Percentiles rank a stretch among this genome's conserved stretches.
Conservation (phyloP, 371 early-diverging fungal species). For the Conidiobolus incongruus region DNA sequence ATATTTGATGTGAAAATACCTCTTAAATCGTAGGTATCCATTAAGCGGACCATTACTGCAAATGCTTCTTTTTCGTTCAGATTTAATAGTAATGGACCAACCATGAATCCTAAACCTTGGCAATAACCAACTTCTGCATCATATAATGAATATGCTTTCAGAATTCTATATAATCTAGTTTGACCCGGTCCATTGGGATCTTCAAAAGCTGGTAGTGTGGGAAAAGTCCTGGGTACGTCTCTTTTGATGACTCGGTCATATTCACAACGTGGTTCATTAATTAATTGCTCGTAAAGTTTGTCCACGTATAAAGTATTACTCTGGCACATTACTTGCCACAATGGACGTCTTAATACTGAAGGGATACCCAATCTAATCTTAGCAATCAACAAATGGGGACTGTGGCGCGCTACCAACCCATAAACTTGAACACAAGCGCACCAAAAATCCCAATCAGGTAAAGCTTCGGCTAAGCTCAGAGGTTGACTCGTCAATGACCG, state of each 20-base stretch:
- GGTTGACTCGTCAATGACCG: too few relatives aligned
- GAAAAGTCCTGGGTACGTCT: slow-evolving; percentile 83
- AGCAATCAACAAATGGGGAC: slow-evolving; percentile 31
- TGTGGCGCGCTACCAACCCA: slow-evolving; percentile 26
- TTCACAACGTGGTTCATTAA: slow-evolving; percentile 48
- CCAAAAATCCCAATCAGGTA: slow-evolving; percentile 79
- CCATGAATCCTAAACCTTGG: slow-evolving; percentile 88
- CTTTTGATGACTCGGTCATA: slow-evolving; percentile 76
- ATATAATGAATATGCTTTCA: slow-evolving; percentile 78
- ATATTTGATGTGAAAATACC: slow-evolving; percentile 8
- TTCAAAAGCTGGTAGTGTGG: slow-evolving; percentile 62
- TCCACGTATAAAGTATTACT: slow-evolving; percentile 56
- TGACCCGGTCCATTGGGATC: slow-evolving; percentile 71
- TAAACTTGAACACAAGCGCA: slow-evolving; percentile 68
- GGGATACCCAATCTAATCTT: slow-evolving; percentile 71
- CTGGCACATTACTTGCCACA: slow-evolving; percentile 83
- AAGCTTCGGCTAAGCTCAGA: too few relatives aligned
- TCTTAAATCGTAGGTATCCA: slow-evolving; percentile 72
- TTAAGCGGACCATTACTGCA: slow-evolving; percentile 23
- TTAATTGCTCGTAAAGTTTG: slow-evolving; percentile 56
- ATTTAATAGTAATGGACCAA: slow-evolving; percentile 79
- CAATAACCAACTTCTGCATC: slow-evolving; percentile 91
- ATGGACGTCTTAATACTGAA: slow-evolving; percentile 57
- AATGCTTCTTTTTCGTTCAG: slow-evolving; percentile 18
- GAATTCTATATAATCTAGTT: slow-evolving; percentile 46